phyloP scores from a whole-genome alignment of 371 early-diverging fungal genomes.

The Mucor sp. region DNA sequence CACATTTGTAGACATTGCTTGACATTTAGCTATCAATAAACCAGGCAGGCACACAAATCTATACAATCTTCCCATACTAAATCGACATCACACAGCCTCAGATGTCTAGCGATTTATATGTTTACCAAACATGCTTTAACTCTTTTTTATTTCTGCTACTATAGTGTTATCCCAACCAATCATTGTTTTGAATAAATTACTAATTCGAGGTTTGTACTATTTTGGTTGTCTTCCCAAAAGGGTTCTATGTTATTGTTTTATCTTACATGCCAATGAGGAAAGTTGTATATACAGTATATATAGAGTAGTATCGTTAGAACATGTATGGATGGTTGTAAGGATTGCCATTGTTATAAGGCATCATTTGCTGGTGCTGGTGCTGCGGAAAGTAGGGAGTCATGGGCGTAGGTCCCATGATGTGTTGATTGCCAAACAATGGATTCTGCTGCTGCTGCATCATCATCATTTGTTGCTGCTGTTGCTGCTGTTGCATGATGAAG shows the following conservation, averaged over 20 bases:
- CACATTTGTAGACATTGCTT: too few species aligned
- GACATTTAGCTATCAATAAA: too few species aligned
- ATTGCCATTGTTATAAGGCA: slow-evolving; percentile 5
- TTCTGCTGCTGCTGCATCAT: slow-evolving; percentile 6
- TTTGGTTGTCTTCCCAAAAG: neutral
- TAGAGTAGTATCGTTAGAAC: neutral
- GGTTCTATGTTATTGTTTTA: neutral
- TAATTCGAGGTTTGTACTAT: neutral
- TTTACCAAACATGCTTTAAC: neutral
- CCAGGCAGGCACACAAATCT: neutral
- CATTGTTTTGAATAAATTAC: neutral
- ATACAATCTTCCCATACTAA: neutral
- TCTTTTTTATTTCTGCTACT: neutral
- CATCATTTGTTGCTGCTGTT: neutral
- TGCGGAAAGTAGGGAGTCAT: slow-evolving; percentile 6
- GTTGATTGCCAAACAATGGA: neutral
- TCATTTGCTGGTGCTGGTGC: slow-evolving; percentile 10
- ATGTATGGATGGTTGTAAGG: neutral
- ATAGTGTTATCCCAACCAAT: neutral
- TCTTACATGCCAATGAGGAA: neutral
- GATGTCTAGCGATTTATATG: neutral
- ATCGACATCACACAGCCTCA: neutral
- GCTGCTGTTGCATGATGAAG: slow-evolving; percentile 3
- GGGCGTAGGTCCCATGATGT: slow-evolving; percentile 9
- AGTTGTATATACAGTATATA: neutral